Conservation (phyloP, 2,329 filamentous ascomycete genomes). For the Aspergillus awamori region DNA sequence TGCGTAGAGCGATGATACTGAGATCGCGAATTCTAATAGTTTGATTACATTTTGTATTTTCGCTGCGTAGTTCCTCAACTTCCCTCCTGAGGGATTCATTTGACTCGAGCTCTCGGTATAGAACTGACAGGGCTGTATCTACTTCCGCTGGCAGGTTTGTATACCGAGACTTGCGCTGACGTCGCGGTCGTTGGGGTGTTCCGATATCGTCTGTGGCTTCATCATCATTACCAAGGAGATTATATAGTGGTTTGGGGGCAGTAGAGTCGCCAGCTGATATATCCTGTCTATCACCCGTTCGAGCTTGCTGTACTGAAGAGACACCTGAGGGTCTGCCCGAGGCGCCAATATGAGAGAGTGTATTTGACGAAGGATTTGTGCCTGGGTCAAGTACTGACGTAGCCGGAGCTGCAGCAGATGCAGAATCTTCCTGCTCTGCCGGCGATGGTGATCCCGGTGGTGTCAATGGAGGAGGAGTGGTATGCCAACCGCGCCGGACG, state of each 20-base stretch:
- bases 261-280: no score
- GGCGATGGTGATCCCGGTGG: background rate
- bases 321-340: no score
- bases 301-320: no score
- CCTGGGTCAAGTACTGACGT: background rate
- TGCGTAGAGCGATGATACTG: background rate
- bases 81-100: background rate
- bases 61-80: background rate
- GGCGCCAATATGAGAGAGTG: no score
- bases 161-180: background rate
- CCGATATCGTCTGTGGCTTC: background rate
- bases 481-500: background rate
- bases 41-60: background rate
- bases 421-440: background rate
- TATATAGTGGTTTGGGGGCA: no score
- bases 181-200: background rate
- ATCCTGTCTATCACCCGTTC: no score
- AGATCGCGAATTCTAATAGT: conserved; percentile 6
- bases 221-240: background rate
- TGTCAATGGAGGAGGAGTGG: background rate
- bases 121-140: conserved; percentile 3
- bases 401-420: background rate
- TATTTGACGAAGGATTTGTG: background rate
- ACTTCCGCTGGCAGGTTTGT: background rate
- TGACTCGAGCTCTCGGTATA: conserved; percentile 10